Evolutionary conservation across 345 rosid genomes (phyloP), one percentile per base, ranked within the genome.

Genomic region (Bretschneidera sinensis): DNA sequence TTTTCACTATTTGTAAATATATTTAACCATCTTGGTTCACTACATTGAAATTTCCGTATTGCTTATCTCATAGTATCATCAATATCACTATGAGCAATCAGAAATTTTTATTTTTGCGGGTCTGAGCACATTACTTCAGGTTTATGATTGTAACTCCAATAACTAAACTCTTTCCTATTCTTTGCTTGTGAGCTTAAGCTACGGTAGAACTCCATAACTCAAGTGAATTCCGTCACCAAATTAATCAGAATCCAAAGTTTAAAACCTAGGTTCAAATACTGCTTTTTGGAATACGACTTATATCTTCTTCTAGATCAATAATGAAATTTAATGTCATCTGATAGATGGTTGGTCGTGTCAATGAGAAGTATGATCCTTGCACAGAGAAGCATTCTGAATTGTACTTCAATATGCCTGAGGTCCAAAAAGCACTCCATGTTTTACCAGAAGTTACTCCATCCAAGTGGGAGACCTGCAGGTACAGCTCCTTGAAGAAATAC

Each of bases 391-490:
- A 92, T 65, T 81, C 96, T 14, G 75, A 50, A 56, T 67, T 76
- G n/a, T 92, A 89, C 71, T 92, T 92, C 81, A 92, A 87, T 76
- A 79, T 31, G 43, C 94, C 88, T 47, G 94, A 82, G 71, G 98
- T 92, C 74, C 91, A 85, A 61, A 61, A 64, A 59, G 88, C 97
- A 10, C 88, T 92, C 63, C 88, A 92, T 74, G 94, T 87, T 73
- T 66, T 74, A 53, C 62, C 84, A 59, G 77, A 81, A 71, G 60
- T 76, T 70, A 89, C 90, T 57, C 85, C 94, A 54, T 57, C 78
- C 55, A 82, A 80, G 71, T 89, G 98, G 98, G 94, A 81, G 2
- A 85, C 96, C 21, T 92, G 97, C 97, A 92, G 81, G 98, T 89
- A 81, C 16, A n/a, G 0, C 15, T 33, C 5, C 47, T 47, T n/a